Conservation (phyloP, 345 rosid genomes). For the Moricandia moricandioides region DNA sequence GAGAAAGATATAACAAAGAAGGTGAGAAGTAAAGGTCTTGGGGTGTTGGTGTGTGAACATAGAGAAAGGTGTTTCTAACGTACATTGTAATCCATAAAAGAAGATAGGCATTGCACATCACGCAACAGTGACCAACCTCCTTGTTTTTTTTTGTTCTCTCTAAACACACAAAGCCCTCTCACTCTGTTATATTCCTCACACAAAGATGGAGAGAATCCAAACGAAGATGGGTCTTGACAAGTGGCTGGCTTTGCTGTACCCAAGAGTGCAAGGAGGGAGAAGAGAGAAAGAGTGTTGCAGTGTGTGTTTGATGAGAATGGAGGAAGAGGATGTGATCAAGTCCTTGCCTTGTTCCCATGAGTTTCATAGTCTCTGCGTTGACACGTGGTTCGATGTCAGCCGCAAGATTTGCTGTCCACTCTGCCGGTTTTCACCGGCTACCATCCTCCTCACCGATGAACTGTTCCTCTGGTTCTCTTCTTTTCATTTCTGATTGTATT, state of each 20-base stretch:
- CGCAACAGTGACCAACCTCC: conserved; percentile 34
- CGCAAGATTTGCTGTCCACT: conserved; percentile 63
- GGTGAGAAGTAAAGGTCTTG: conserved; percentile 38
- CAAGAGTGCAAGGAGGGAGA: conserved; percentile 16
- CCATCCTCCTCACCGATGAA: conserved; percentile 49
- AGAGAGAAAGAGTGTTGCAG: conserved; percentile 50
- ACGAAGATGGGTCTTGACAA: conserved; percentile 29
- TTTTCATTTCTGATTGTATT: conserved; percentile 37
- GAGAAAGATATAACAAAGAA: conserved; percentile 4
- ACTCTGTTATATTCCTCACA: conserved; percentile 30
- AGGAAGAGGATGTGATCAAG: conserved; percentile 37
- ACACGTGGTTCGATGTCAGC: conserved; percentile 59
- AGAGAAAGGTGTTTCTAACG: conserved; percentile 30
- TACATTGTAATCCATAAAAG: conserved; percentile 28
- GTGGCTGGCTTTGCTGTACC: conserved; percentile 29
- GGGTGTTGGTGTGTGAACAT: conserved; percentile 37
- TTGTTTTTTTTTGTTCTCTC: not conserved
- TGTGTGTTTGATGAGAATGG: conserved; percentile 61
- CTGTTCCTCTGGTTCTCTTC: conserved; percentile 60
- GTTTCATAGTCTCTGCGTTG: conserved; percentile 65
- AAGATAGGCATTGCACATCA: conserved; percentile 28
- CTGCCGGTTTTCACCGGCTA: conserved; percentile 52
- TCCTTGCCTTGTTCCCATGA: conserved; percentile 66
- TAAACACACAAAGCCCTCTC: conserved; percentile 15
- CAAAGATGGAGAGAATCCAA: conserved; percentile 1